Base-by-base conservation (phyloP, 306 rosid species). In the Potentilla sterilis region DNA sequence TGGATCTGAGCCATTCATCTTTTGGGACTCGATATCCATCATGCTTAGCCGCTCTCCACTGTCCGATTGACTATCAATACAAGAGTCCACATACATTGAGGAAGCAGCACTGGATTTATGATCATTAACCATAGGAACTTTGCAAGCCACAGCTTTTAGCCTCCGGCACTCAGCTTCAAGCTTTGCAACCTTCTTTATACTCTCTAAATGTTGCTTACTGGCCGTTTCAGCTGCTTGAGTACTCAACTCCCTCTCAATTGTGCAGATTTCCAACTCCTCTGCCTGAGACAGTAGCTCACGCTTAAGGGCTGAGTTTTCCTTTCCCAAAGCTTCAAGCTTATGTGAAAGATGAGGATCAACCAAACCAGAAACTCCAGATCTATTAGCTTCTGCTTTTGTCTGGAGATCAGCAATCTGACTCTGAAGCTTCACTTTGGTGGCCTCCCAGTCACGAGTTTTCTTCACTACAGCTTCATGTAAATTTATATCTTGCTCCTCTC, bases 131-230 rank as follows among this genome's bases (percentile, higher is more conserved):
- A 67, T 42, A 48, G 91, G 81, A 47, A 84, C 78, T 81, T 75
- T 87, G 55, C 76, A 81, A 73, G 87, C 77, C 72, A 76, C 32
- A 75, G 81, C 83, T 81, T 81, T 92, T 78, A 90, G 77, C 88
- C 88, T 87, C 73, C 98, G 86, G 77, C 97, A 92, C 84, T 96
- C 99, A 0, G 97, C 92, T 83, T 96, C 97, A 61, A 96, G 94
- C 84, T 87, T 96, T 49, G 97, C 90, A 46, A 92, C 89, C 85
- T 90, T 96, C 86, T 84, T 90, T 77, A 96, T 92, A 91, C 92
- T 86, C 70, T 90, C 98, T 70, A 96, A 80, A 79, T 92, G 87
- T 79, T 96, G 99, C 88, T 92, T 96, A 88, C 99, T 92, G 70
- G 98, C 98, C 22, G 87, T 85, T 88, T 96, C 99, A 59, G 99